Base-by-base conservation (phyloP, 306 rosid genomes). In the Aeschynomene evenia region DNA sequence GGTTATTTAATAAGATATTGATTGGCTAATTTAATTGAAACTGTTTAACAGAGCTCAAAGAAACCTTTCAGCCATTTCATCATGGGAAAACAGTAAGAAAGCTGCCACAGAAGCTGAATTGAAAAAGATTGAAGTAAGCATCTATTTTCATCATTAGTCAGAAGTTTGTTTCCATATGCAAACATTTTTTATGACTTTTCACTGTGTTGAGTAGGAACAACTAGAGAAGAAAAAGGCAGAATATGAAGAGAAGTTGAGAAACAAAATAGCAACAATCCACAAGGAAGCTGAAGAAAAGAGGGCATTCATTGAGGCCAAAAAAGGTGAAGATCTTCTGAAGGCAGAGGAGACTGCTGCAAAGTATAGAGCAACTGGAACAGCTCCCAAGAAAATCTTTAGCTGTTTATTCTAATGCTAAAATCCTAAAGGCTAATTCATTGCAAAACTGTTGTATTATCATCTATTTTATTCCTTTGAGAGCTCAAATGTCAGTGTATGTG, bases 331-430 rank as follows among this genome's bases (percentile, higher is more conserved):
- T 15, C 24, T 81, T 68, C 88, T 91, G 57, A 95, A 89, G 84
- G 92, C 89, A 18, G 99, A 91, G 80, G 97, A 95, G 77, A 42
- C 31, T 3, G 88, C 93, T 52, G 95, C 99, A 28, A 95, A 95
- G 67, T 75, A 83, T 78, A 86, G 84, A 46, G 96, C 99, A 63
- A 89, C 97, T 28, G 96, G 96, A 80, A 86, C 84, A 7, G 75
- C 81, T 46, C 96, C 99, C 15, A 91, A 79, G 81, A 95, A 89
- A 74, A 73, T 84, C 56, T 49, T 91, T 46, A 75, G 87, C 39
- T 85, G 68, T 31, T 87, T 28, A 28, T 28, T 95, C 63, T 76
- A 43, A 56, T 39, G 31, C 57, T 63, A 18, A 51, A 68, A 46
- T 19, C n/a, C 24, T 62, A 42, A 14, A 55, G 13, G 31, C 37